Conservation (phyloP, 2,329 filamentous ascomycete genomes). For the Decorospora gaudefroyi region DNA sequence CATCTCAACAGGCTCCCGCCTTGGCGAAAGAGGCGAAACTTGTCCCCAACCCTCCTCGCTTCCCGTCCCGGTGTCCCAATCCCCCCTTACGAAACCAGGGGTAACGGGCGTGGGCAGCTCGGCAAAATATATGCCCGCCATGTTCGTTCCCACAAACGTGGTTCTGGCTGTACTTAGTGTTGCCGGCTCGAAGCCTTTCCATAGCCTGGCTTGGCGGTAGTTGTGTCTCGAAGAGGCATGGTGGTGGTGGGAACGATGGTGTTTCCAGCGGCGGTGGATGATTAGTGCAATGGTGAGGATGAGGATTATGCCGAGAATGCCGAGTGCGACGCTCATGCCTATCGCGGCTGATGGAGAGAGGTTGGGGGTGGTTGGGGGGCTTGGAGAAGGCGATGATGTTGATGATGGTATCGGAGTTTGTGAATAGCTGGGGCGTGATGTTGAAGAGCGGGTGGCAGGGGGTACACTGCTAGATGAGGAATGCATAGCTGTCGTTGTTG, state of each 20-base stretch:
- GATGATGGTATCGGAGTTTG: neutral
- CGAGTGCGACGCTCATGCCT: constrained; percentile 23
- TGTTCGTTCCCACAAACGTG: constrained; percentile 9
- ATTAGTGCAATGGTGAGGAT: constrained; percentile 12
- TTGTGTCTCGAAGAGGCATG: too few species aligned
- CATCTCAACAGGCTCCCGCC: too few species aligned
- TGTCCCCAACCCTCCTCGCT: too few species aligned
- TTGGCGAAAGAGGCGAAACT: too few species aligned
- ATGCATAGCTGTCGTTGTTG: too few species aligned
- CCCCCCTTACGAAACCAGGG: constrained; percentile 10
- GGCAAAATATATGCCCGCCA: constrained; percentile 15
- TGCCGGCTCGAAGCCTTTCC: constrained; percentile 27
- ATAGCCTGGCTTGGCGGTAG: constrained; percentile 20
- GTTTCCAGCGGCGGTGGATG: constrained; percentile 15
- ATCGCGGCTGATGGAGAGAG: constrained; percentile 20
- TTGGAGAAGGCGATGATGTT: neutral
- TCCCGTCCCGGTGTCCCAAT: too few species aligned
- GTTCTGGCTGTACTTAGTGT: constrained; percentile 15
- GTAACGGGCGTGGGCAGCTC: constrained; percentile 18
- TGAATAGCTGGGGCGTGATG: too few species aligned
- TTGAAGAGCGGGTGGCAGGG: too few species aligned
- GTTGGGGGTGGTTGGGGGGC: neutral
- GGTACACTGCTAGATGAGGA: too few species aligned
- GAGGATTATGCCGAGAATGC: constrained; percentile 13
- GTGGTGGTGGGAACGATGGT: constrained; percentile 5